Evolutionary conservation across 371 early-diverging fungal species (phyloP), one percentile per base, ranked within the genome.

Genomic region (Mortierella sp.): DNA sequence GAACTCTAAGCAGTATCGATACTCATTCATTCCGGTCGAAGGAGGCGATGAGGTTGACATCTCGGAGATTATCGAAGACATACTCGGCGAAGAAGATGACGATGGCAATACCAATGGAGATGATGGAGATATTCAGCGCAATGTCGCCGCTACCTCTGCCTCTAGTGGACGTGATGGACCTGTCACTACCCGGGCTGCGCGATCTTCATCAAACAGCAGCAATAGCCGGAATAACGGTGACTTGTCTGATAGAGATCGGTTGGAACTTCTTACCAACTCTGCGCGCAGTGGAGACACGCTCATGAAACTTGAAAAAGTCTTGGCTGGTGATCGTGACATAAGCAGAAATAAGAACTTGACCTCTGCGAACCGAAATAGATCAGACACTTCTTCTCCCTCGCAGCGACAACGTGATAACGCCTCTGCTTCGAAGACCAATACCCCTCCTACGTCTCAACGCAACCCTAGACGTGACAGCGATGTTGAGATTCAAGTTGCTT

Each of bases 31-130:
- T 61, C 78, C 84, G 4, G 32, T 58, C 4, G 70, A 76, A 36
- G 79, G 82, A 4, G 84, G 84, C 13, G 77, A 80, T 13, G 85
- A 82, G 36, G 81, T 81, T n/a, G 85, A 85, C 47, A 85, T 85
- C 58, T 81, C 82, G 0, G 83, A 83, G 43, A 81, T 85, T 13
- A 78, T 85, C 43, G 85, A 85, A 58, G 83, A 83, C 47, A 84
- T 83, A 32, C 71, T 78, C 57, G 79, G 76, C 11, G 84, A 84
- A 41, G 83, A 75, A 21, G 70, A 67, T 36, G 67, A 80, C 0
- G 77, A 70, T 9, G 77, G 74, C 21, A 76, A 84, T n/a, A 74
- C 63, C 21, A 50, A 60, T 32, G 61, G 3, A 11, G 21, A 40
- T 33, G 47, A 62, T 3, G 68, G 69, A 19, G 64, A 71, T 8